These are phyloP conservation scores for Beta macrorhiza DNA, from an alignment of 179 eudicot genomes.

Conservation along the genomic window DNA sequence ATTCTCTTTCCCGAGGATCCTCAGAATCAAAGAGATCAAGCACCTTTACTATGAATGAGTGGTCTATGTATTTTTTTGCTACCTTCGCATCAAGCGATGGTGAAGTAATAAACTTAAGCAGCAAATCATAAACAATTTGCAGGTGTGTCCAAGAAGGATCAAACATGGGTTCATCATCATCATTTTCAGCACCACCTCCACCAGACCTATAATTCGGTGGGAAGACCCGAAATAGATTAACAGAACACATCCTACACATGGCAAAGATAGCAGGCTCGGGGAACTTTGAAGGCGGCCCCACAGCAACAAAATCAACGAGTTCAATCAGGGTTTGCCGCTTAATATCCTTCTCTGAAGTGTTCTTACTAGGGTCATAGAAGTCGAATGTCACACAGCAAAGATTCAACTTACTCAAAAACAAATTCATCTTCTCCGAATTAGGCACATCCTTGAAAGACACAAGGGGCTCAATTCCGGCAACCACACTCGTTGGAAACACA, in stretches of 20 bases:
- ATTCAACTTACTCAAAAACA: constrained; percentile 78
- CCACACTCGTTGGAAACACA: constrained; percentile 75
- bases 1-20: constrained; percentile 88
- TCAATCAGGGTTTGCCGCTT: constrained; percentile 64
- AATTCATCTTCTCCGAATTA: constrained; percentile 67
- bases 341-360: constrained; percentile 60
- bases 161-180: constrained; percentile 77
- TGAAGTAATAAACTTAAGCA: constrained; percentile 61
- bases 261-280: constrained; percentile 74
- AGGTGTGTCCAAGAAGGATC: constrained; percentile 90
- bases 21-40: constrained; percentile 86
- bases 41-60: constrained; percentile 58
- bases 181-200: constrained; percentile 51
- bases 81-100: constrained; percentile 70
- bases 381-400: constrained; percentile 79
- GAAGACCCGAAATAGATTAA: constrained; percentile 73
- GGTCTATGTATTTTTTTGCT: constrained; percentile 75
- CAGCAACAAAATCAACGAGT: constrained; percentile 71
- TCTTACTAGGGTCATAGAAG: constrained; percentile 61
- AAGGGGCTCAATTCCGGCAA: constrained; percentile 79
- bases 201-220: constrained; percentile 64
- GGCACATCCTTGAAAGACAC: constrained; percentile 80
- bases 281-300: constrained; percentile 53
- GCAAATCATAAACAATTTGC: constrained; percentile 76
- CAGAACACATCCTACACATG: constrained; percentile 74